Percentiles rank a stretch among this genome's conserved stretches.
Evolutionary conservation across 257 asterid genomes (phyloP).

Genomic region (Solanum neorickii): DNA sequence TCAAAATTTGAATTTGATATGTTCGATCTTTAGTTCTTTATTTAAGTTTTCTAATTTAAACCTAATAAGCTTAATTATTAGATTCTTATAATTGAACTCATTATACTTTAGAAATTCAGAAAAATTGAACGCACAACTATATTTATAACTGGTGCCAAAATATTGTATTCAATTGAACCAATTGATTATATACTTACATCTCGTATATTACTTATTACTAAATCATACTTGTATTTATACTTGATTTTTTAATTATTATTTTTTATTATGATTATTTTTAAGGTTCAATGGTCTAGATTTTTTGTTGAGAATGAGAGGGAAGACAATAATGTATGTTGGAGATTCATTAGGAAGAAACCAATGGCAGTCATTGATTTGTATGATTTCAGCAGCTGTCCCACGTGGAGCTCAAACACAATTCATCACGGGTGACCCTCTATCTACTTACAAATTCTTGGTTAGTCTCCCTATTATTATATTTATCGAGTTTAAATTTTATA

Average conservation of each 20-base stretch:
- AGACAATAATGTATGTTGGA: conserved; percentile 85
- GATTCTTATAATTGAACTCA: not conserved
- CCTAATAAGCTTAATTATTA: no score
- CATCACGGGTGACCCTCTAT: conserved; percentile 59
- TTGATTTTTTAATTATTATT: not conserved
- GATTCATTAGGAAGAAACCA: conserved; percentile 91
- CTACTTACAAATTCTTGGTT: conserved; percentile 62
- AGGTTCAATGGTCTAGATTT: conserved; percentile 12
- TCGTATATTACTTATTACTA: no score
- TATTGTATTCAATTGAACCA: not conserved
- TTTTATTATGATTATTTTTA: no score
- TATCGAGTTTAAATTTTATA: not conserved
- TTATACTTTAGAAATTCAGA: no score
- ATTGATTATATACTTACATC: not conserved
- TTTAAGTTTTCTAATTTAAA: not conserved
- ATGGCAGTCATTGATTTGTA: conserved; percentile 79
- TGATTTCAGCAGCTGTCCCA: conserved; percentile 57
- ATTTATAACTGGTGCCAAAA: no score
- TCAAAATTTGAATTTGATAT: not conserved
- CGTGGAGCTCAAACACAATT: conserved; percentile 50
- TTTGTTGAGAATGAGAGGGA: conserved; percentile 22
- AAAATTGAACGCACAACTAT: not conserved
- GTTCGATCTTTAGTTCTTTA: not conserved
- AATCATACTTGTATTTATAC: not conserved
- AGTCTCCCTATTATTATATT: not conserved